Percentiles rank a stretch among this genome's conserved stretches.
phyloP scores from a whole-genome alignment of 2,329 filamentous ascomycete species.

The Penicillium sp. region DNA sequence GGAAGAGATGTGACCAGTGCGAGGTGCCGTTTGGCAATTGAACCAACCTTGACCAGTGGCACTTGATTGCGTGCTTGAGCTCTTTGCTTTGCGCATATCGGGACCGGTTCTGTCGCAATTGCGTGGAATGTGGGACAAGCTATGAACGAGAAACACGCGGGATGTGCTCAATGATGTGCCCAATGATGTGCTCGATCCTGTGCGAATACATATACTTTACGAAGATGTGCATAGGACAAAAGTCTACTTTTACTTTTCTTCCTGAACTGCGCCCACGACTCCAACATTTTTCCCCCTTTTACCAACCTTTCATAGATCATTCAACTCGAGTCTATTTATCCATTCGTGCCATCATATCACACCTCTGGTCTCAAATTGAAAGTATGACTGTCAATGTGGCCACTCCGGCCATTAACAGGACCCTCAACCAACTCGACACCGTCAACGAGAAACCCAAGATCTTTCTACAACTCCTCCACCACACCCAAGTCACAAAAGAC shows the following conservation, averaged over 20 bases:
- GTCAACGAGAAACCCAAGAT: neutral
- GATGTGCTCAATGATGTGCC: constrained; percentile 4
- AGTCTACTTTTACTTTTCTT: neutral
- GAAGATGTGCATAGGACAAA: neutral
- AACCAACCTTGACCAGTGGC: constrained; percentile 8
- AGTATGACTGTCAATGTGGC: constrained; percentile 9
- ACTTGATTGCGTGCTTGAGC: constrained; percentile 20
- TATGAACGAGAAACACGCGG: constrained; percentile 7
- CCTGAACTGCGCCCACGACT: neutral
- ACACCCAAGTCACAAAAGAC: constrained; percentile 33
- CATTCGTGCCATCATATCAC: neutral
- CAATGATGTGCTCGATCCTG: neutral
- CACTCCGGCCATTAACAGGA: neutral
- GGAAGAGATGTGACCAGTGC: neutral
- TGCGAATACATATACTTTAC: neutral
- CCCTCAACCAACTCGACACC: neutral
- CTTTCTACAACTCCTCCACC: constrained; percentile 25
- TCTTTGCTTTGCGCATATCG: constrained; percentile 8
- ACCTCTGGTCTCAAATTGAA: neutral
- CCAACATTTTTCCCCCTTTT: neutral
- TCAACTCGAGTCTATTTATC: neutral
- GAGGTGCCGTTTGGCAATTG: neutral
- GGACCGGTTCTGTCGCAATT: constrained; percentile 16
- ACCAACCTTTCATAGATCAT: neutral
- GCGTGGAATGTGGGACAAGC: constrained; percentile 19